phyloP scores from a whole-genome alignment of 2,329 filamentous ascomycete species.

The Botrytis tulipae region DNA sequence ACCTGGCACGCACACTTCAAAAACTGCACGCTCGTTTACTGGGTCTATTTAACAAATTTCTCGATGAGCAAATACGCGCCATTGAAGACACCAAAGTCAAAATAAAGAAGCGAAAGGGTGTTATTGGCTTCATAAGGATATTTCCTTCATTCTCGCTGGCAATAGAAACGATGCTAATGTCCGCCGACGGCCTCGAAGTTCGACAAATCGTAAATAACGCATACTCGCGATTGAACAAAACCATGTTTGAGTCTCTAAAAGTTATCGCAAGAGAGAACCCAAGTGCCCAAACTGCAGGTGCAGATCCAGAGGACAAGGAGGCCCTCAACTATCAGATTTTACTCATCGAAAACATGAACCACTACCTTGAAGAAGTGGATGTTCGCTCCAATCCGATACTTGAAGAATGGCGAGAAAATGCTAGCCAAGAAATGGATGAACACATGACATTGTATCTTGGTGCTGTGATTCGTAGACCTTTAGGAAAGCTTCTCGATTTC shows the following conservation, averaged over 20 bases:
- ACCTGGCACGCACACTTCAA: slow-evolving; percentile 74
- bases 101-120: slow-evolving; percentile 96
- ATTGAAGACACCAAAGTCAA: slow-evolving; percentile 99
- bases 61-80: slow-evolving; percentile 90
- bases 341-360: slow-evolving; percentile 98
- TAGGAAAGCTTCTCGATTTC: slow-evolving; percentile 89
- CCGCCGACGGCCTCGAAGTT: slow-evolving; percentile 61
- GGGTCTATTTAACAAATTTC: slow-evolving; percentile 78
- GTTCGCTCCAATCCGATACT: slow-evolving; percentile 70
- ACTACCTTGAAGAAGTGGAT: slow-evolving; percentile 91
- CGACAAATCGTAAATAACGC: slow-evolving; percentile 79
- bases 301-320: slow-evolving; percentile 85
- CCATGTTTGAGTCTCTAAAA: slow-evolving; percentile 96
- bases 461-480: slow-evolving; percentile 81
- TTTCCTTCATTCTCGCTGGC: slow-evolving; percentile 84
- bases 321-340: slow-evolving; percentile 96
- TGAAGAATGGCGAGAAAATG: slow-evolving; percentile 78
- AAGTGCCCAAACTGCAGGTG: slow-evolving; percentile 46
- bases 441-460: slow-evolving; percentile 86
- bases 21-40: slow-evolving; percentile 75
- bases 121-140: slow-evolving; percentile 91
- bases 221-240: slow-evolving; percentile 84
- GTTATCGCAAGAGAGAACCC: slow-evolving; percentile 80
- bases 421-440: slow-evolving; percentile 74
- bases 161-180: slow-evolving; percentile 78